Evolutionary conservation across 2,329 filamentous ascomycete genomes (phyloP), one percentile per base, ranked within the genome.

Genomic region (Hirsutella rhossiliensis): DNA sequence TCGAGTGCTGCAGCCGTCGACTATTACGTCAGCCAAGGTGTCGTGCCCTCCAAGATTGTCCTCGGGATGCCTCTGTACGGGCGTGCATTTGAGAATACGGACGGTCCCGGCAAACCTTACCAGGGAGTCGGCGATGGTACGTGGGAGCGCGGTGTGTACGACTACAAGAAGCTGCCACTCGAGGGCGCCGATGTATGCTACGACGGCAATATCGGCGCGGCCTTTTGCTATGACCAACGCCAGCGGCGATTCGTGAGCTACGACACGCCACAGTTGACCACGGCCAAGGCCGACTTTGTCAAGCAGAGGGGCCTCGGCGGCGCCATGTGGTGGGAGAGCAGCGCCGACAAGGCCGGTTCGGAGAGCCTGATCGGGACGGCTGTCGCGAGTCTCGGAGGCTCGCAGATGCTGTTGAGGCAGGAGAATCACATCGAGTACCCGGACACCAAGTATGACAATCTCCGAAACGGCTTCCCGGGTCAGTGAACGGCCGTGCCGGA

Each of bases 241-340:
- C 71, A 70, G 28, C 72, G 73, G 47, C 79, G 75, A 45, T 75
- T 97, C 69, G 75, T 97, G 43, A 83, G 76, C 38, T 97, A 94
- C 58, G 84, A 88, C 58, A 90, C 78, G 1, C 73, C 79, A 1
- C 64, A 69, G 3, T 77, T 88, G 60, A 82, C 80, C 4, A 68
- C 69, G 51, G 59, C 65, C 51, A 97, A 96, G 69, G 79, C 80
- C 2, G 66, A 75, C 11, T 95, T 80, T 59, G 76, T 96, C 56
- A 75, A 71, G 56, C 60, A 75, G 18, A 67, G 73, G 38, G 70
- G 76, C 0, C 72, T 96, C 0, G 89, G 88, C 2, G 90, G 90
- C 17, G 87, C 76, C n/a, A 96, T 97, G 89, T 97, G 87, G 87
- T 95, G 88, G 88, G 89, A 96, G 66, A 86, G 79, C 54, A 90